Percentiles rank a stretch among this genome's conserved stretches.
These are phyloP conservation scores for Groenewaldozyma salmanticensis DNA, from an alignment of 805 yeast species.

Conservation along the genomic window DNA sequence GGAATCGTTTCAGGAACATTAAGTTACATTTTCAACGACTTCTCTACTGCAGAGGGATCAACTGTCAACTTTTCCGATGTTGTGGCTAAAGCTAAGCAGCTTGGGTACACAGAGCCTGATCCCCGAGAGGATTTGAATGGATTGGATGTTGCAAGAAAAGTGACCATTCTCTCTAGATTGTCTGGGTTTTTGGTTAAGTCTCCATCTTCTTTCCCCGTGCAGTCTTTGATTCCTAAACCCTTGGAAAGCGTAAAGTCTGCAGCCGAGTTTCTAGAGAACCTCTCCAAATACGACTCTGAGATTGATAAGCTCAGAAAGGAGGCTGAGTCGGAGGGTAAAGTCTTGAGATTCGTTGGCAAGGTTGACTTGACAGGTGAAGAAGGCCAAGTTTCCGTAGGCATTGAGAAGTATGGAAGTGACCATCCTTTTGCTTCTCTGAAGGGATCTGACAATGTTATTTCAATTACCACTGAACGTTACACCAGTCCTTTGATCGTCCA, in stretches of 20 bases:
- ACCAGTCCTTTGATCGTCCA: constrained; percentile 87
- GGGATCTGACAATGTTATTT: constrained; percentile 93
- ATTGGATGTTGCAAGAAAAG: constrained; percentile 96
- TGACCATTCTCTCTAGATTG: constrained; percentile 88
- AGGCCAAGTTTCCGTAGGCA: constrained; percentile 67
- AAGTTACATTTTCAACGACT: constrained; percentile 90
- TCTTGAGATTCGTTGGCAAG: constrained; percentile 85
- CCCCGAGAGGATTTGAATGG: constrained; percentile 99
- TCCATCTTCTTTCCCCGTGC: constrained; percentile 89
- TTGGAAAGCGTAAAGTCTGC: constrained; percentile 54
- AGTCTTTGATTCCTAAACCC: constrained; percentile 81
- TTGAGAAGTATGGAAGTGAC: constrained; percentile 73
- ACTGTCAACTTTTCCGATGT: constrained; percentile 74
- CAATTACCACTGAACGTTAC: constrained; percentile 87
- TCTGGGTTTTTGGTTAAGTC: constrained; percentile 78
- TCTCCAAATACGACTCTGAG: constrained; percentile 77
- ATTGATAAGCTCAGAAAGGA: constrained; percentile 66
- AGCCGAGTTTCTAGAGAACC: constrained; percentile 66
- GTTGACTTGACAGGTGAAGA: constrained; percentile 51
- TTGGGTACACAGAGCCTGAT: constrained; percentile 98
- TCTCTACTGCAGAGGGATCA: constrained; percentile 56
- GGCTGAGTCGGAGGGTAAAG: constrained; percentile 78
- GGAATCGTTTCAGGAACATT: constrained; percentile 96
- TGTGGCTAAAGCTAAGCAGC: constrained; percentile 74
- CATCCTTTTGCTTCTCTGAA: constrained; percentile 94